Base-by-base conservation (phyloP, 2,329 filamentous ascomycete genomes). In the Fusarium newnesense region DNA sequence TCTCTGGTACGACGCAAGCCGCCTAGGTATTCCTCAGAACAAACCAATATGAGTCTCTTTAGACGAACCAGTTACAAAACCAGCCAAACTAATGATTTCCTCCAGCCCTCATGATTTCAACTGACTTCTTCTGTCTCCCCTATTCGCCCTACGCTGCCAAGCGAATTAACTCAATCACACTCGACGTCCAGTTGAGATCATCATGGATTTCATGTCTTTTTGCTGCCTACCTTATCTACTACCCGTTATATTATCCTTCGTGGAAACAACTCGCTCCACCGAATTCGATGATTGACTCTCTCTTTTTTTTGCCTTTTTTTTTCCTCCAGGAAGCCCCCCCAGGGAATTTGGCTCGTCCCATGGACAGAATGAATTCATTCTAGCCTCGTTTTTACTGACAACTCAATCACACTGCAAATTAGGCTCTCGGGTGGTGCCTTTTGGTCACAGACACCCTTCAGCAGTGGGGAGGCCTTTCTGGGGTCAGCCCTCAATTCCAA, bases 181-280 rank as follows among this genome's bases (percentile, higher is more conserved):
- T 70, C 68, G 52, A 67, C 68, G 53, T 67, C 68, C 64, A 63
- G 65, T 74, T 77, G 74, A 76, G 68, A 75, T 77, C 75, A 77
- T 72, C 67, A 64, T 75, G 72, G 67, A 67, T 73, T 57, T 63
- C 60, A 57, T 47, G 54, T 52, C 65, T 34, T 54, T 49, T 39
- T 50, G 21, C 39, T 47, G 30, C 28, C n/a, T 64, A 40, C 36
- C 56, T 46, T 64, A 40, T 39, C 56, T 46, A 47, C 37, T 47
- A 59, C 67, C 67, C 49, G 59, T 60, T 61, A 28, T 36, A 30
- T 54, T 50, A 32, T 50, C 32, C 71, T 73, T 71, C 70, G 70
- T 64, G 64, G 59, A 72, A 69, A 64, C 49, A 58, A 50, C 53
- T 46, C 59, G 68, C 57, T 69, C 69, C 62, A 44, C 54, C 59